phyloP scores from a whole-genome alignment of 805 yeast genomes.

The Metschnikowia lochheadii region DNA sequence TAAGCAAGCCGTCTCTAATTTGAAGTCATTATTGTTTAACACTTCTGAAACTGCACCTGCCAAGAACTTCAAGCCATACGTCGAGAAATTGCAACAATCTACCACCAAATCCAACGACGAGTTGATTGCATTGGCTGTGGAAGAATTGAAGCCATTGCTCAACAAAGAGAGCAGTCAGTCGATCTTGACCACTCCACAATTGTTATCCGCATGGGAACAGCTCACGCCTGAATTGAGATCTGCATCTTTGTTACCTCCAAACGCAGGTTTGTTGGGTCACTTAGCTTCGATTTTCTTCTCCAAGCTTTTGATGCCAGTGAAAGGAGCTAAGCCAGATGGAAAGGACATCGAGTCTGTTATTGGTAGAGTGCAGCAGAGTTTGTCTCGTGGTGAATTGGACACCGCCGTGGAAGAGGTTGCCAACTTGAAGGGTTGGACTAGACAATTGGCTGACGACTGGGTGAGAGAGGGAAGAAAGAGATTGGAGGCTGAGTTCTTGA shows the following conservation, averaged over 20 bases:
- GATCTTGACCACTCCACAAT: constrained; percentile 72
- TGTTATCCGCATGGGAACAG: constrained; percentile 73
- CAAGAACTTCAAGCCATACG: constrained; percentile 31
- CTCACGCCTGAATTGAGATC: constrained; percentile 83
- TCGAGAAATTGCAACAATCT: constrained; percentile 31
- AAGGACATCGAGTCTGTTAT: constrained; percentile 85
- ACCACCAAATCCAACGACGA: constrained; percentile 29
- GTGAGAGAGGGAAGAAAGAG: constrained; percentile 83
- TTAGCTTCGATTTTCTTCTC: constrained; percentile 75
- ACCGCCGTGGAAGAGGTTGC: constrained; percentile 92
- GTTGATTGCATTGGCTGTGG: constrained; percentile 29
- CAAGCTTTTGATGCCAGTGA: constrained; percentile 67
- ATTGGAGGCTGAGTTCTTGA: constrained; percentile 79
- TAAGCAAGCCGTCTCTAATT: constrained; percentile 29
- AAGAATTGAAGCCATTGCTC: constrained; percentile 34
- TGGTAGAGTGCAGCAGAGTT: constrained; percentile 75
- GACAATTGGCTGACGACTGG: constrained; percentile 90
- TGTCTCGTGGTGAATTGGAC: constrained; percentile 72
- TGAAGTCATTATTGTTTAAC: constrained; percentile 28
- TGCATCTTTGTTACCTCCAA: constrained; percentile 86
- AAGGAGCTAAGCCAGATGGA: constrained; percentile 70
- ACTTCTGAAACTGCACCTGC: constrained; percentile 21
- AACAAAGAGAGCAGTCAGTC: constrained; percentile 41
- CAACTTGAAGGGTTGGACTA: constrained; percentile 86
- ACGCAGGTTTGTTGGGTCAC: constrained; percentile 94